phyloP scores from a whole-genome alignment of 108 stramenopile species.

The Epipyxis sp. region DNA sequence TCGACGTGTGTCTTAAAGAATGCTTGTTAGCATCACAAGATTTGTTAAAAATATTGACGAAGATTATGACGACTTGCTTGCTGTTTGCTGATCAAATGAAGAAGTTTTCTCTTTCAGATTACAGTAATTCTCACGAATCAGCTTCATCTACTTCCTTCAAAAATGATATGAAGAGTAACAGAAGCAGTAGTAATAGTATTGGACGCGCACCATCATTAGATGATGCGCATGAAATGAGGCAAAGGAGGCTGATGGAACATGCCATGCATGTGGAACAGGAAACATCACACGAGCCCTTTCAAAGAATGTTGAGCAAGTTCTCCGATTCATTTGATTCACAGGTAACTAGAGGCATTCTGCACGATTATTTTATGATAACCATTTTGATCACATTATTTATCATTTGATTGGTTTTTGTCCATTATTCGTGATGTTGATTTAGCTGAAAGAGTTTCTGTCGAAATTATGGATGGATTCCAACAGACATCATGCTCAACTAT shows the following conservation, averaged over 20 bases:
- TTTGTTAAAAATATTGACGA: conserved; percentile 59
- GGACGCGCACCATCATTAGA: background rate
- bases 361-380: background rate
- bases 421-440: background rate
- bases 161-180: conserved; percentile 21
- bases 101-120: background rate
- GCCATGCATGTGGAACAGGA: conserved; percentile 33
- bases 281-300: conserved; percentile 40
- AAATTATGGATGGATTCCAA: conserved; percentile 42
- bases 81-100: conserved; percentile 54
- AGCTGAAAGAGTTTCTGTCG: conserved; percentile 49
- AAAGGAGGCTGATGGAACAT: background rate
- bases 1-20: conserved; percentile 74
- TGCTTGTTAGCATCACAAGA: conserved; percentile 82
- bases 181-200: conserved; percentile 16
- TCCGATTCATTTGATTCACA: conserved; percentile 43
- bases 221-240: background rate
- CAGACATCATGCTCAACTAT: conserved; percentile 51
- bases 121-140: background rate
- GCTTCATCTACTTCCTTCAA: background rate
- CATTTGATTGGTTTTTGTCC: background rate
- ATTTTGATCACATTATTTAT: background rate
- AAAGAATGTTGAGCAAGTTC: conserved; percentile 36
- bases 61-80: conserved; percentile 51
- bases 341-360: background rate